Conservation (phyloP, 345 rosid species). For the Cardamine occulta region DNA sequence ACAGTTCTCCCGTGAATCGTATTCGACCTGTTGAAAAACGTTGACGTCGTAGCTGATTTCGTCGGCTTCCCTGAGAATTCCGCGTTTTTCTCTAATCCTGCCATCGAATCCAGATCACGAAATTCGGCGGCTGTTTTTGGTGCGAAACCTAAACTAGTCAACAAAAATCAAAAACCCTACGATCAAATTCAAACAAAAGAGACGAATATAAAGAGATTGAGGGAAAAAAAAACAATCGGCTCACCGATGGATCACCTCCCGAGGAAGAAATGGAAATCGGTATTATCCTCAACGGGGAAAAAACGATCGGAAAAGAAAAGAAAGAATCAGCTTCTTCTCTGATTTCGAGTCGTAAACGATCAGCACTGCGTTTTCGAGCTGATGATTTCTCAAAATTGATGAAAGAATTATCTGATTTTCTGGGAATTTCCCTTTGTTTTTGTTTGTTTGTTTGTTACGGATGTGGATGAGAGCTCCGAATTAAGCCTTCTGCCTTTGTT, state of each 20-base stretch:
- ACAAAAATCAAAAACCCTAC: conserved; percentile 22
- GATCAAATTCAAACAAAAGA: background rate
- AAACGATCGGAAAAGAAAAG: background rate
- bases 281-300: background rate
- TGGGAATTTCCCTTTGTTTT: background rate
- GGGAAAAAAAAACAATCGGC: background rate
- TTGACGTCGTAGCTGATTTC: conserved; percentile 31
- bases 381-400: background rate
- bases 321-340: conserved; percentile 27
- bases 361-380: conserved; percentile 6
- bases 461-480: conserved; percentile 43
- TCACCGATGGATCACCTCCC: conserved; percentile 31
- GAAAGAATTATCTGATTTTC: conserved; percentile 27
- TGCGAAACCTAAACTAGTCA: background rate
- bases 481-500: conserved; percentile 33
- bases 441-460: background rate
- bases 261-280: conserved; percentile 12
- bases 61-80: conserved; percentile 44
- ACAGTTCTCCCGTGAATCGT: conserved; percentile 48
- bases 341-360: conserved; percentile 11
- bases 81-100: conserved; percentile 48
- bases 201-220: background rate
- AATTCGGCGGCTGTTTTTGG: conserved; percentile 23
- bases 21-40: conserved; percentile 58
- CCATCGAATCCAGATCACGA: conserved; percentile 50